A percentile compares a stretch with the other conserved stretches of the same genome.
phyloP scores from a whole-genome alignment of 2,329 filamentous ascomycete genomes.

The Trichoderma simmonsii region DNA sequence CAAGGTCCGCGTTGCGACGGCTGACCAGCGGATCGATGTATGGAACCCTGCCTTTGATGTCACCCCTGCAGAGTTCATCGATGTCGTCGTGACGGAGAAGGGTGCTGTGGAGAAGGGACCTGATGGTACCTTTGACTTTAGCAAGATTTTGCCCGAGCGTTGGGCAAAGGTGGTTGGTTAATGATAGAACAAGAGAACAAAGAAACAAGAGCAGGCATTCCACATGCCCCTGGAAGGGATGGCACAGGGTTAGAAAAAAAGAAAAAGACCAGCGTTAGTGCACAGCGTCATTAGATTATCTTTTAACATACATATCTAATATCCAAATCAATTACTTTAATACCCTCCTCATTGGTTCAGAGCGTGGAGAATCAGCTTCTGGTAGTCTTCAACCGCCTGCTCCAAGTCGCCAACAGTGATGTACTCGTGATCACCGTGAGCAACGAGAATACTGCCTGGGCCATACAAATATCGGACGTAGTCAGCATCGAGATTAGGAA shows the following conservation, averaged over 20 bases:
- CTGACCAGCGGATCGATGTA: constrained; percentile 72
- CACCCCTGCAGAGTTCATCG: constrained; percentile 82
- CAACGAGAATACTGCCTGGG: constrained; percentile 75
- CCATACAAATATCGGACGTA: constrained; percentile 67
- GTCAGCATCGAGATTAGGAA: constrained; percentile 70
- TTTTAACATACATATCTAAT: neutral
- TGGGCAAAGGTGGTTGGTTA: constrained; percentile 40
- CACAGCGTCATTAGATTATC: neutral
- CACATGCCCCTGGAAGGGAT: neutral
- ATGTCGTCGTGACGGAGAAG: constrained; percentile 90
- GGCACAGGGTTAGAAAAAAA: neutral
- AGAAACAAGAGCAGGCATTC: neutral
- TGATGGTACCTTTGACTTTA: constrained; percentile 67
- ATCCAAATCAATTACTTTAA: neutral
- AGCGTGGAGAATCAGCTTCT: constrained; percentile 62
- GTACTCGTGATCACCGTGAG: constrained; percentile 80
- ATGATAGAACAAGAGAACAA: neutral
- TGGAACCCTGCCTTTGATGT: constrained; percentile 99
- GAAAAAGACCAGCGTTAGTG: neutral
- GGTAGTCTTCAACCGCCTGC: constrained; percentile 74
- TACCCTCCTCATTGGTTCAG: constrained; percentile 34
- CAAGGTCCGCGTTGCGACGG: constrained; percentile 74
- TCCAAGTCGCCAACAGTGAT: constrained; percentile 73
- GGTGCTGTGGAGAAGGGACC: constrained; percentile 77
- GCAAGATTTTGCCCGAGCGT: constrained; percentile 53